phyloP scores from a whole-genome alignment of 305 asterid genomes.

The Fraxinus latifolia region DNA sequence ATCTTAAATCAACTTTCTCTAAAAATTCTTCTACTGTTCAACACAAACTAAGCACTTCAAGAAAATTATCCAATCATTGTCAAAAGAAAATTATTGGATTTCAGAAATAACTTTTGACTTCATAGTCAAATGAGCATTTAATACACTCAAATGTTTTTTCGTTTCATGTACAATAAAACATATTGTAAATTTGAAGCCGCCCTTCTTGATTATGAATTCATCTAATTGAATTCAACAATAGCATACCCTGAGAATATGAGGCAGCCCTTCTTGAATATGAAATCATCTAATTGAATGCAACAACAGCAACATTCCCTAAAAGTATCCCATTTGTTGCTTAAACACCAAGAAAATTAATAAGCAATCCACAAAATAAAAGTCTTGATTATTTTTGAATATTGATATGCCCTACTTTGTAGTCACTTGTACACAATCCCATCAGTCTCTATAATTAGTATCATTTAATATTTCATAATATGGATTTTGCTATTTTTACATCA shows the following conservation, averaged over 20 bases:
- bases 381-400: background rate
- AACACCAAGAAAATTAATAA: background rate
- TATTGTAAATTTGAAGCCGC: background rate
- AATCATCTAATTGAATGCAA: background rate
- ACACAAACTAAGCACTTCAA: too few species aligned
- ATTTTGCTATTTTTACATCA: too few species aligned
- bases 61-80: too few species aligned
- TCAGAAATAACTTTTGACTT: too few species aligned
- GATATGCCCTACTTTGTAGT: conserved; percentile 1
- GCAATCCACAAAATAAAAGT: background rate
- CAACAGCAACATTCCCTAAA: background rate
- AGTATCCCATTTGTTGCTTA: background rate
- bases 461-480: background rate
- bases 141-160: too few species aligned
- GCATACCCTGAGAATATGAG: background rate
- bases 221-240: too few species aligned
- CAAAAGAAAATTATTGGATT: too few species aligned
- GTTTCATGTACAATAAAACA: too few species aligned
- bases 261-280: background rate
- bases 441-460: background rate
- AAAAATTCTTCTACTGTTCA: too few species aligned
- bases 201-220: background rate
- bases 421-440: background rate
- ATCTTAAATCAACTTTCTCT: too few species aligned
- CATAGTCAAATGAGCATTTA: too few species aligned